Evolutionary conservation across 768 basidiomycete genomes (phyloP), one percentile per base, ranked within the genome.

Genomic region (Leccinum boreale): DNA sequence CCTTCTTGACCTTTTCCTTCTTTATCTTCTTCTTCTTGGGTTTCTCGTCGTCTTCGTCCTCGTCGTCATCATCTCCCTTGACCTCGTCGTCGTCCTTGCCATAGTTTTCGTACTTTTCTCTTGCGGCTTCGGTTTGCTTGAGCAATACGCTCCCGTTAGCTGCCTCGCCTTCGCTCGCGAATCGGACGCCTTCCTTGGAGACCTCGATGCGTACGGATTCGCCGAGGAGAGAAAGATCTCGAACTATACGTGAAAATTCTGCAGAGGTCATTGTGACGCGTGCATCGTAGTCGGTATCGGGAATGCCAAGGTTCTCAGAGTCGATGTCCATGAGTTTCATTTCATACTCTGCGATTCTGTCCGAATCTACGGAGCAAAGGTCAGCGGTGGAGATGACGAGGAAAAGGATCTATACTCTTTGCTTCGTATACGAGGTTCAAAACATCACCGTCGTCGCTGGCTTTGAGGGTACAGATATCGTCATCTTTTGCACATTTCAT

Each of bases 291-390:
- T 95, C 90, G 3, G 97, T 99, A 62, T 98, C 95, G 15, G 97
- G 97, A 67, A 98, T 98, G 50, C 89, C 89, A 52, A 98, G 88
- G 47, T 85, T 87, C 75, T 99, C 97, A 23, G 92, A 79, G 73
- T 99, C 96, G 69, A 99, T 99, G 67, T 98, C 96, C 96, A 99
- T 98, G 53, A 98, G 85, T 73, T 98, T 98, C 89, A 99, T 92
- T 65, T 97, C 94, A 76, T 99, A 99, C 71, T 98, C 93, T 24
- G 94, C 94, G 53, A 98, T 88, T 61, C 97, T 86, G 73, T 97
- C 96, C 4, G 87, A 83, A 74, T 86, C 95, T 97, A 63, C 5
- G 26, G 42, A 39, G 29, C 14, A 1, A 21, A 23, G 1, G 31
- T 53, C 28, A 58, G 50, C 12, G 28, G 35, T 31, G 17, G 23